Evolutionary conservation across 2,329 filamentous ascomycete genomes (phyloP), one percentile per base, ranked within the genome.

Genomic region (Hymenoscyphus scutula): DNA sequence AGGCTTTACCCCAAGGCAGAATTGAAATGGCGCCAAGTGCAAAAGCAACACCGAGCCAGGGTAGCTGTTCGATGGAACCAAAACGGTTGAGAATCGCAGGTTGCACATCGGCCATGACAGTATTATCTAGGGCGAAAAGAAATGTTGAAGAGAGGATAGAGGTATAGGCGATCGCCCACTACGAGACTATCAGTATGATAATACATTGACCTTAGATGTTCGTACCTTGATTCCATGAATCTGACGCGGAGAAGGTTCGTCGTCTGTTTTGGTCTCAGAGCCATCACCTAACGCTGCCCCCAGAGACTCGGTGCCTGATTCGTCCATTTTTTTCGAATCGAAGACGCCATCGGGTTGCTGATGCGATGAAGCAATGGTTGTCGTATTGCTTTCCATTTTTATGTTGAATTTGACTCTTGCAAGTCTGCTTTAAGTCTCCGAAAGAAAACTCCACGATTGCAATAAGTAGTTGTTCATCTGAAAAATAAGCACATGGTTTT

Each of bases 31-130:
- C 76, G 0, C 77, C 78, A 1, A 82, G 72, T 1, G 77, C 68
- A 61, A 82, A 79, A 0, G 73, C 74, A 3, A 74, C 73, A 29
- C 71, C 72, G 13, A 81, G 69, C 79, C 79, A 82, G 5, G 75
- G 68, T 5, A 81, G 71, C 55, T 77, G 75, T 7, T 74, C 66
- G 32, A 78, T 64, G 1, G 75, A 64, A 19, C 73, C 69, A 32
- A 80, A 78, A 0, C 67, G 64, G 5, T 19, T 30, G 15, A 58
- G 25, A 27, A 58, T 30, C 17, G 23, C 13, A 5, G 38, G 38
- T 51, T 58, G 56, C 3, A 58, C 30, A 23, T 48, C 56, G 19
- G 56, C 56, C 11, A 51, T 38, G n/a, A 58, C 37, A 27, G 56
- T 58, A 23, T 48, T 58, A 38, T 58, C 56, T 25, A 58, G 41